Base-by-base conservation (phyloP, 2,329 filamentous ascomycete species). In the Colletotrichum filicis region DNA sequence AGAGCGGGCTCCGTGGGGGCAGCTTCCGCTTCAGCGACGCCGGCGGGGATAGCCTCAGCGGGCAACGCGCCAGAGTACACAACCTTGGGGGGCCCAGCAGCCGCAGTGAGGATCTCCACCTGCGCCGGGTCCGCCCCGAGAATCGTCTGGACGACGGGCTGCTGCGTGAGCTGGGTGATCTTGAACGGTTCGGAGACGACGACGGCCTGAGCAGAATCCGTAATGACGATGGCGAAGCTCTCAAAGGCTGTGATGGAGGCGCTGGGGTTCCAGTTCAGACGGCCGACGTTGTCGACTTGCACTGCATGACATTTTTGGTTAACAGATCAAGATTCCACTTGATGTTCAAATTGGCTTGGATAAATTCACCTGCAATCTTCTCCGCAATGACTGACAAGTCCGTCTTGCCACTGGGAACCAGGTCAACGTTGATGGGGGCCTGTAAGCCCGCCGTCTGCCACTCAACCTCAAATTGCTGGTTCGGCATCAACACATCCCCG, bases 151-250 rank as follows among this genome's bases (percentile, higher is more conserved):
- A 71, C 49, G 6, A 71, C 52, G 7, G 71, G 71, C 26, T 71
- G 53, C 46, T 69, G 52, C 37, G 68, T 66, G 16, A 73, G 71
- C 57, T 73, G 61, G 28, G 32, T 68, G 24, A 76, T 76, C 26
- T 42, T 55, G 57, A 76, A 76, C 1, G 69, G 24, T 35, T 76
- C 73, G 7, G 75, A 76, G 2, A 75, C 66, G 22, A 75, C 66
- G 4, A 69, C 62, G 22, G 35, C 56, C 37, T 61, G 46, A 24
- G 63, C 67, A 6, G 76, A 52, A 22, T 78, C 77, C 66, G 75
- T 56, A 55, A 79, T 76, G 24, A 77, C 58, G 73, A 78, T 75
- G 66, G 71, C 63, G 60, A 78, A 78, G 52, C 66, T 73, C 3
- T 73, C 71, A 55, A 78, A 76, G 1, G 75, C 74, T n/a, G 68